These are phyloP conservation scores for Fomitopsis schrenkii DNA, from an alignment of 1,284 basidiomycete species.

Conservation along the genomic window DNA sequence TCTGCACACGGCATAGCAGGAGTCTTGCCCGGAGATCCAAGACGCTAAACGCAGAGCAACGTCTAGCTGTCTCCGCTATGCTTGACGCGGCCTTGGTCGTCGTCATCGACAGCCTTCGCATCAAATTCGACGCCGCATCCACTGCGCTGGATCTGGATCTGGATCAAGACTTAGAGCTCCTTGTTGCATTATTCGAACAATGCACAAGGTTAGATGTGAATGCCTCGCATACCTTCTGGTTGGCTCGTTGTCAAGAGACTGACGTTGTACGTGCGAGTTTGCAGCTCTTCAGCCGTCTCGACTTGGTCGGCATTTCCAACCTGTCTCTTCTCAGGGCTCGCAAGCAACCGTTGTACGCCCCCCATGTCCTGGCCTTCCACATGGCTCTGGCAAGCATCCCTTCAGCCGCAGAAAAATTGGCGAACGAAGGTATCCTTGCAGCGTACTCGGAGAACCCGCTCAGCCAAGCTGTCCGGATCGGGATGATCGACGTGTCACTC, in stretches of 20 bases:
- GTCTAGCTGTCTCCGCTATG: constrained; percentile 51
- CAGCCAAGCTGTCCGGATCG: constrained; percentile 70
- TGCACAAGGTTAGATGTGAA: constrained; percentile 67
- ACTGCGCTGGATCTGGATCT: constrained; percentile 56
- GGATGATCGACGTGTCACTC: constrained; percentile 64
- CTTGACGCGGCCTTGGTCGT: constrained; percentile 63
- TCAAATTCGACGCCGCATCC: constrained; percentile 63
- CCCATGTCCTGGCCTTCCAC: constrained; percentile 80
- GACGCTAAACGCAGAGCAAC: constrained; percentile 54
- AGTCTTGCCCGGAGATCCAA: constrained; percentile 46
- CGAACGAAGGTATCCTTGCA: constrained; percentile 77
- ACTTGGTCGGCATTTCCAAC: constrained; percentile 66
- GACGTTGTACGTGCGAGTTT: constrained; percentile 78
- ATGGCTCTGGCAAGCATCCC: constrained; percentile 79
- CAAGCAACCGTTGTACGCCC: constrained; percentile 65
- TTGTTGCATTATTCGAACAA: constrained; percentile 81
- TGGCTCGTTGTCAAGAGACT: constrained; percentile 77
- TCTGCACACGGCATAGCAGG: constrained; percentile 63
- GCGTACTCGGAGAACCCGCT: constrained; percentile 85
- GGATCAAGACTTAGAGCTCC: constrained; percentile 76
- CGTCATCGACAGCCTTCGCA: constrained; percentile 66
- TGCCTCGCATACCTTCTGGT: constrained; percentile 67
- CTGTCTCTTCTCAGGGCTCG: constrained; percentile 54
- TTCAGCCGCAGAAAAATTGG: constrained; percentile 79
- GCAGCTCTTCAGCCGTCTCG: constrained; percentile 68